Evolutionary conservation across 257 asterid species (phyloP).

Genomic region (Scutellaria minor): DNA sequence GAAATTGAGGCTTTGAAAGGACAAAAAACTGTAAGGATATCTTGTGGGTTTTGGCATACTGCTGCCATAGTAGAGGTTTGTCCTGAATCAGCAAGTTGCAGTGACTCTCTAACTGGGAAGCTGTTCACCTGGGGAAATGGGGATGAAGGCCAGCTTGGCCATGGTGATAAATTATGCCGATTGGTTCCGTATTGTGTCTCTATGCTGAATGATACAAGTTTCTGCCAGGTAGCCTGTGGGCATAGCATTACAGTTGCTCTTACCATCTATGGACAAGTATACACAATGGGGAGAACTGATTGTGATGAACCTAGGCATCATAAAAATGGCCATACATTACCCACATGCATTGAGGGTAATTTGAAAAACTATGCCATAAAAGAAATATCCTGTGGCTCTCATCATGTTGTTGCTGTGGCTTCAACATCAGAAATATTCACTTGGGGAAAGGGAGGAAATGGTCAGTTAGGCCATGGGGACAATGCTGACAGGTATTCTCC

Average conservation of each 20-base stretch:
- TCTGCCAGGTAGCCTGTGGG: conserved; percentile 74
- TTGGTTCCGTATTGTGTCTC: conserved; percentile 49
- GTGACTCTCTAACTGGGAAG: conserved; percentile 43
- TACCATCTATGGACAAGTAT: conserved; percentile 63
- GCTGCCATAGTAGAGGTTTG: conserved; percentile 68
- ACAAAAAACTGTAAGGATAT: conserved; percentile 45
- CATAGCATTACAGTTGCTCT: conserved; percentile 71
- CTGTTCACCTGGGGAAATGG: conserved; percentile 90
- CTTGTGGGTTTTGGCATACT: conserved; percentile 87
- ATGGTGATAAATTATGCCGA: conserved; percentile 53
- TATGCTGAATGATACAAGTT: conserved; percentile 41
- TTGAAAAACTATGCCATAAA: conserved; percentile 45
- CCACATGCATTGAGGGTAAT: conserved; percentile 53
- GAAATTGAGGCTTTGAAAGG: conserved; percentile 69
- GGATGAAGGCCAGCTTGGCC: conserved; percentile 79
- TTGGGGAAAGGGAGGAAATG: conserved; percentile 76
- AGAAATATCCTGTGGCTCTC: conserved; percentile 76
- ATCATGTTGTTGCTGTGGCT: conserved; percentile 66
- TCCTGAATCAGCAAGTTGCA: conserved; percentile 38
- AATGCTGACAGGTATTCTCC: conserved; percentile 54
- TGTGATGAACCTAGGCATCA: conserved; percentile 35
- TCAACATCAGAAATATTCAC: conserved; percentile 68
- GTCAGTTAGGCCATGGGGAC: conserved; percentile 82
- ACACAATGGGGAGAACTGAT: conserved; percentile 60
- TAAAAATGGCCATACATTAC: conserved; percentile 39